Evolutionary conservation across 108 stramenopile species (phyloP), one percentile per base, ranked within the genome.

Genomic region (Fragilaria radians): DNA sequence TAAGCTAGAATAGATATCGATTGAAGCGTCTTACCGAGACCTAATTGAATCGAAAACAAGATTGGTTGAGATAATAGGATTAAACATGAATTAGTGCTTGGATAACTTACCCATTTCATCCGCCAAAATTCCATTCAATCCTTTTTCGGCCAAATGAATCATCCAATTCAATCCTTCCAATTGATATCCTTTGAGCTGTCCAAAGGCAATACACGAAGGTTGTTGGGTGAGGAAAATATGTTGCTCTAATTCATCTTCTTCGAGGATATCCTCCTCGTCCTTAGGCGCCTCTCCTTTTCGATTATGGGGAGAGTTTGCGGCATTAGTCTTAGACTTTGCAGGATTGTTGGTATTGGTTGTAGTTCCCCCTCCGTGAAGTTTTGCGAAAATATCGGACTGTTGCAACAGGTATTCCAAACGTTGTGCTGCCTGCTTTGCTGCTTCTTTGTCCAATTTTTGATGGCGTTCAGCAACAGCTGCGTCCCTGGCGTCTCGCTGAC

Each of bases 131-230:
- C 95, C 95, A 72, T 90, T 92, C 61, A 96, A 69, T 18, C 92
- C 92, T 59, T 96, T 91, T 62, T 88, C 82, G 47, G 89, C 89
- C 62, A 98, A 80, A 62, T 91, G 95, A 30, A 97, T 86, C 85
- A 99, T 93, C 97, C 97, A 99, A 63, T 96, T 97, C 52, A 99
- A 65, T 29, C 94, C 92, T 68, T 94, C 95, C 17, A 96, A 56
- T 74, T 98, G 97, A 70, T 98, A 98, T 26, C 79, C 81, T 54
- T 95, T 94, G 52, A 98, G 76, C 19, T 64, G 67, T 2, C 89
- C 87, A 74, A 74, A 79, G 71, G 86, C 84, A 63, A 97, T 94
- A 59, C 79, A 82, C 19, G 50, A 62, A n/a, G 96, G 96, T 76
- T 97, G 96, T 46, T 82, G 71, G 11, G 85, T 80, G 32, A 97